Conservation (phyloP, 495 filamentous ascomycete species). For the Aspergillus baeticus region DNA sequence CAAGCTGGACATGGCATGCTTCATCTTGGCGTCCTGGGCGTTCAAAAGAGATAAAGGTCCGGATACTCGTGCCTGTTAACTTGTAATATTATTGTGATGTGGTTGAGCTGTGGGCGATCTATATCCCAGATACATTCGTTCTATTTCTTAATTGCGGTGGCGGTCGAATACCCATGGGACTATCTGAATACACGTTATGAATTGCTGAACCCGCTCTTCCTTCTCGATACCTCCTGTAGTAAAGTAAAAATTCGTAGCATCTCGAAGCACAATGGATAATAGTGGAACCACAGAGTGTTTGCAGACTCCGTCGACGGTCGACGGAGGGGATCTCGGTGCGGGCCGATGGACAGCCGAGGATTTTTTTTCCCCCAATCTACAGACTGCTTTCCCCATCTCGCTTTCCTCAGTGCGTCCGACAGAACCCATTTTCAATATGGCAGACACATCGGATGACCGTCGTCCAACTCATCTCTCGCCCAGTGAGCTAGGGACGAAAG, state of each 20-base stretch:
- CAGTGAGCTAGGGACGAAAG: conserved; percentile 54
- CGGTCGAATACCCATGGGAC: conserved; percentile 21
- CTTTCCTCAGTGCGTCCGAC: neutral
- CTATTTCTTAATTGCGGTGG: conserved; percentile 22
- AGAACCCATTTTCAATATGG: conserved; percentile 3
- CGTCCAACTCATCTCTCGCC: conserved; percentile 47
- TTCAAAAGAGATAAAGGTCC: conserved; percentile 25
- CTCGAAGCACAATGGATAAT: no score
- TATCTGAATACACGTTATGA: conserved; percentile 15
- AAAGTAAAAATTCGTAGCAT: neutral
- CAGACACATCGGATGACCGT: conserved; percentile 15
- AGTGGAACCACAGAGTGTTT: neutral
- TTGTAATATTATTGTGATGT: conserved; percentile 27
- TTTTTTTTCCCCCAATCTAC: conserved; percentile 4
- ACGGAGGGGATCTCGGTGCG: neutral
- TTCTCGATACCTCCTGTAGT: neutral
- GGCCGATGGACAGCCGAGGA: conserved; percentile 11
- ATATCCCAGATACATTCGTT: conserved; percentile 16
- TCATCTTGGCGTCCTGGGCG: conserved; percentile 28
- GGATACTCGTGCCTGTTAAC: conserved; percentile 22
- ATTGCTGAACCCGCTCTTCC: neutral
- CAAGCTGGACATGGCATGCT: conserved; percentile 23
- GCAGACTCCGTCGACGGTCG: neutral
- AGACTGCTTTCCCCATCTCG: neutral
- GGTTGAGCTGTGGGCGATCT: neutral